These are phyloP conservation scores for Poteriospumella lacustris DNA, from an alignment of 108 stramenopile genomes.

Conservation along the genomic window DNA sequence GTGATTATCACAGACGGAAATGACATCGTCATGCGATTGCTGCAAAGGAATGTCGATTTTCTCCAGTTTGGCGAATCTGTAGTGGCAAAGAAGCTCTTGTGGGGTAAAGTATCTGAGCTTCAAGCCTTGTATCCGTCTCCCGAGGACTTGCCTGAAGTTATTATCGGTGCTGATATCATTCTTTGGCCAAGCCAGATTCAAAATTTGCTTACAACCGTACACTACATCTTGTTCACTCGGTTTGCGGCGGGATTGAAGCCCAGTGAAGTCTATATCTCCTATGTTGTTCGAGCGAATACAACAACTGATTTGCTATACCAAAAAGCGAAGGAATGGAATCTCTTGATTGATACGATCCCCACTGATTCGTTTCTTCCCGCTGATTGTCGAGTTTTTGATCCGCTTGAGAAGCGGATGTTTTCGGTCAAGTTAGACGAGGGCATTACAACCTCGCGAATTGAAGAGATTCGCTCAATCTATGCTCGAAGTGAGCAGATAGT, in stretches of 20 bases:
- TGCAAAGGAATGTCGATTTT: background rate
- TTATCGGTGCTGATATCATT: slow-evolving; percentile 21
- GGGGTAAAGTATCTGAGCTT: background rate
- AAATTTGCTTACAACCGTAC: background rate
- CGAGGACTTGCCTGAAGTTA: background rate
- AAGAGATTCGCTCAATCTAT: too few species aligned
- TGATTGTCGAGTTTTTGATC: too few species aligned
- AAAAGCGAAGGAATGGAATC: background rate
- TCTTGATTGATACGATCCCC: background rate
- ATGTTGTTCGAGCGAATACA: background rate
- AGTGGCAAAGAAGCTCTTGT: background rate
- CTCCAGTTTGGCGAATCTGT: background rate
- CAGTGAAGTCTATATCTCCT: background rate
- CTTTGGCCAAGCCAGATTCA: slow-evolving; percentile 13
- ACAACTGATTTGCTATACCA: background rate
- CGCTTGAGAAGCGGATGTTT: too few species aligned
- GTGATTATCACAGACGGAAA: slow-evolving; percentile 14
- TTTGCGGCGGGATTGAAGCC: background rate
- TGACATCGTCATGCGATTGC: background rate
- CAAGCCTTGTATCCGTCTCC: background rate
- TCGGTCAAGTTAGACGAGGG: too few species aligned
- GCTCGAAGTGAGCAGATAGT: too few species aligned
- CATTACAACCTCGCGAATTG: too few species aligned
- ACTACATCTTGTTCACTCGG: background rate
- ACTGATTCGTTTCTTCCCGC: background rate